Evolutionary conservation across 345 rosid genomes (phyloP).

Genomic region (Gossypium rotundifolium): DNA sequence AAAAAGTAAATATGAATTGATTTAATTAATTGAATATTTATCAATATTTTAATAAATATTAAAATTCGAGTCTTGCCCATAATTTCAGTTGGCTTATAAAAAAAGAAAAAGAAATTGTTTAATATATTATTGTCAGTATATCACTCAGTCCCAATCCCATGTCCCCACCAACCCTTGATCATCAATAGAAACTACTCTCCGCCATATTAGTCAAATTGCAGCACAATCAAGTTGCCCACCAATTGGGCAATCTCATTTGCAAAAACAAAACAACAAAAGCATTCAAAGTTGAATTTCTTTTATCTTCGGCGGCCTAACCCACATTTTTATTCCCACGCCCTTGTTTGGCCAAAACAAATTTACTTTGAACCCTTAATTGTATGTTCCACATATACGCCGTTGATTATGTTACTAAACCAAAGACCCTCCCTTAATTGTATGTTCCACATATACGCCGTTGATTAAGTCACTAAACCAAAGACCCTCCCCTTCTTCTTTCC

Average conservation of each 20-base stretch:
- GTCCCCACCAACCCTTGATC: background rate
- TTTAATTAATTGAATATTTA: too few relatives aligned
- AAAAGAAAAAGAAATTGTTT: too few relatives aligned
- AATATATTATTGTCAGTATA: too few relatives aligned
- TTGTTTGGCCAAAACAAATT: background rate
- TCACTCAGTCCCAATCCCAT: background rate
- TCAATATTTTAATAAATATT: too few relatives aligned
- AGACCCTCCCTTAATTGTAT: background rate
- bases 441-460: background rate
- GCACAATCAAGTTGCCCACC: background rate
- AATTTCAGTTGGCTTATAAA: too few relatives aligned
- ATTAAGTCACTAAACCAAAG: background rate
- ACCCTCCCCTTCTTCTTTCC: background rate
- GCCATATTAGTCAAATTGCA: background rate
- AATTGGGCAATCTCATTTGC: background rate
- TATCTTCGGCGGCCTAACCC: conserved; percentile 4
- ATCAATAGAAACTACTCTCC: background rate
- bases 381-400: background rate
- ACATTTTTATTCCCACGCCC: background rate
- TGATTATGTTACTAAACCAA: background rate
- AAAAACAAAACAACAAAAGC: background rate
- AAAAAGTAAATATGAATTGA: too few relatives aligned
- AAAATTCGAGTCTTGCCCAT: too few relatives aligned
- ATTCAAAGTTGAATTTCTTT: background rate
- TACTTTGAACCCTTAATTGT: background rate